Conservation (phyloP, 345 rosid species). For the Sisymbrium irio region DNA sequence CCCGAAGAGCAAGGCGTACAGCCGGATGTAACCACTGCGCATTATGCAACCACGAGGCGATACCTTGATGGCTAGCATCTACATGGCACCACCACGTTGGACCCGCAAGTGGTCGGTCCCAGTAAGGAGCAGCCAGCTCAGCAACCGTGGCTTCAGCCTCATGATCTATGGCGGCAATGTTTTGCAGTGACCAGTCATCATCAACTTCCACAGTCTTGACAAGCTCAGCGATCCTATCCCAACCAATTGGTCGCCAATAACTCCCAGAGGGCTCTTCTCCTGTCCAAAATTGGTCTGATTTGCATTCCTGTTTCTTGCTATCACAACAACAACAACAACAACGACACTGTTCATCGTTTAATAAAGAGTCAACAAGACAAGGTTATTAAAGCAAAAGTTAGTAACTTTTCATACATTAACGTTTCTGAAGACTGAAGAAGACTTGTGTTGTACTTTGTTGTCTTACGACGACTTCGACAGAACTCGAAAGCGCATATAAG, state of each 20-base stretch:
- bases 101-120: conserved; percentile 52
- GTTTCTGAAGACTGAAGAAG: neutral
- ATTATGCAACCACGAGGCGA: conserved; percentile 46
- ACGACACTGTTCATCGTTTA: conserved; percentile 8
- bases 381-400: neutral
- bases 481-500: conserved; percentile 61
- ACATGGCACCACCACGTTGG: conserved; percentile 77
- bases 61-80: conserved; percentile 43
- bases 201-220: conserved; percentile 45
- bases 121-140: conserved; percentile 56
- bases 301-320: conserved; percentile 16
- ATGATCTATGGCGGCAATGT: conserved; percentile 24
- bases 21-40: conserved; percentile 67
- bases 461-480: conserved; percentile 33
- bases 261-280: conserved; percentile 38
- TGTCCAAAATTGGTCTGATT: neutral
- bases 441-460: conserved; percentile 19
- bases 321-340: conserved; percentile 11
- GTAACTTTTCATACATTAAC: conserved; percentile 9
- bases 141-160: conserved; percentile 47
- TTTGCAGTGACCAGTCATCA: conserved; percentile 36
- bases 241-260: conserved; percentile 56
- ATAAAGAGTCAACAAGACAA: neutral
- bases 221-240: conserved; percentile 56
- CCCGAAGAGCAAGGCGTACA: conserved; percentile 45